phyloP scores from a whole-genome alignment of 345 rosid genomes.

The Populus nigra region DNA sequence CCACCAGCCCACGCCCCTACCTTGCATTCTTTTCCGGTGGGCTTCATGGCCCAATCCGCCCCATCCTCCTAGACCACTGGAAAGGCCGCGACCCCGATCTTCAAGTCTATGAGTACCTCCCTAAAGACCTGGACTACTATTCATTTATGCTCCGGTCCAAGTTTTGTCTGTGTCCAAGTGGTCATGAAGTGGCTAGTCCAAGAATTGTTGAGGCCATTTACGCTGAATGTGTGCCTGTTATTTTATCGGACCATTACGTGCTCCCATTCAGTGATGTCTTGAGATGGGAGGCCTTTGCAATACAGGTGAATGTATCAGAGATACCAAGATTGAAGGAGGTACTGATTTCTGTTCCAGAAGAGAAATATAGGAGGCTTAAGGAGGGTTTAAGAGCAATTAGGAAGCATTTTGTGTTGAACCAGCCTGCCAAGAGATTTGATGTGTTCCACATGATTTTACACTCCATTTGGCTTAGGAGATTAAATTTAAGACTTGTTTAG shows the following conservation, averaged over 20 bases:
- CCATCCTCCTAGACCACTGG: conserved; percentile 67
- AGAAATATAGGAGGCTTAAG: conserved; percentile 50
- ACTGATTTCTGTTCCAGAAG: conserved; percentile 50
- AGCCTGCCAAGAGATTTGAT: conserved; percentile 69
- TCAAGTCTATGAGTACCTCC: conserved; percentile 65
- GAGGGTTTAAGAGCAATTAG: conserved; percentile 51
- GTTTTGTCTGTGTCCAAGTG: conserved; percentile 92
- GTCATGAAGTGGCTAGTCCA: conserved; percentile 92
- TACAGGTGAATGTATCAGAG: conserved; percentile 50
- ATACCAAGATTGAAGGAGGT: conserved; percentile 80
- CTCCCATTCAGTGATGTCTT: conserved; percentile 83
- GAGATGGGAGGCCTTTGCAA: conserved; percentile 77
- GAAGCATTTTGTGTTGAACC: conserved; percentile 70
- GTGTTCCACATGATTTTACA: conserved; percentile 80
- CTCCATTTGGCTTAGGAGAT: conserved; percentile 86
- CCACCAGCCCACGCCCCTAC: conserved; percentile 40
- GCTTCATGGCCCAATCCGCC: conserved; percentile 66
- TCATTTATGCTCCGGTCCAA: conserved; percentile 67
- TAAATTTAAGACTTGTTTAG: conserved; percentile 50
- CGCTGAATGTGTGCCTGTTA: conserved; percentile 81
- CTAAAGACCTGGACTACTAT: conserved; percentile 54
- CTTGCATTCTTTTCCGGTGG: conserved; percentile 91
- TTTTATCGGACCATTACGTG: conserved; percentile 63
- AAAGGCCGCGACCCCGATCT: conserved; percentile 58
- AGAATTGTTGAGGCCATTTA: conserved; percentile 80